Conservation (phyloP, 2,329 filamentous ascomycete species). For the Sclerotinia trifoliorum region DNA sequence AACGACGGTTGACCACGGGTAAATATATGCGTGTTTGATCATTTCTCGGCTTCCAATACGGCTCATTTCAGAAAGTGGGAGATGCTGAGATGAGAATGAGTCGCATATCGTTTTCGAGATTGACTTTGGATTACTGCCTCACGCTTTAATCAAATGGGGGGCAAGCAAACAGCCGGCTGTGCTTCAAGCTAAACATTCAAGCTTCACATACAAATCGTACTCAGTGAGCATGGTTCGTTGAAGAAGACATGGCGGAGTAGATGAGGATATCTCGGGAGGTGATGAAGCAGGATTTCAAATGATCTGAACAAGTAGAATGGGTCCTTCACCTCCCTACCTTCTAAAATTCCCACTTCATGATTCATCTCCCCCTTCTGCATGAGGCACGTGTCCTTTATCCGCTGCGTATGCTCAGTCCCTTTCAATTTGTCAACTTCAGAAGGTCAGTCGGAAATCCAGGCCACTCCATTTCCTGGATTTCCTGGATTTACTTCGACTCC, state of each 20-base stretch:
- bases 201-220: too few relatives aligned
- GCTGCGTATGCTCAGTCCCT: not conserved
- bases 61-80: too few relatives aligned
- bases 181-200: not conserved
- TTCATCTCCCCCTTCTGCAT: not conserved
- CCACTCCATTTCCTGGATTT: too few relatives aligned
- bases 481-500: too few relatives aligned
- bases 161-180: not conserved
- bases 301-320: not conserved
- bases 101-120: not conserved
- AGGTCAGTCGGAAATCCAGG: not conserved
- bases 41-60: not conserved
- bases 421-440: not conserved
- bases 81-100: not conserved
- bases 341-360: not conserved
- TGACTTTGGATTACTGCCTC: not conserved
- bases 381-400: not conserved
- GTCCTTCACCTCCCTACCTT: not conserved
- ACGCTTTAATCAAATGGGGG: not conserved
- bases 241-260: not conserved
- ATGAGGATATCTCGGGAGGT: too few relatives aligned
- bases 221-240: not conserved
- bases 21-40: not conserved
- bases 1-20: not conserved
- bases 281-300: not conserved